A percentile compares a stretch with the other conserved stretches of the same genome.
phyloP scores from a whole-genome alignment of 1,139 yeast species.

The Pichia sp. region DNA sequence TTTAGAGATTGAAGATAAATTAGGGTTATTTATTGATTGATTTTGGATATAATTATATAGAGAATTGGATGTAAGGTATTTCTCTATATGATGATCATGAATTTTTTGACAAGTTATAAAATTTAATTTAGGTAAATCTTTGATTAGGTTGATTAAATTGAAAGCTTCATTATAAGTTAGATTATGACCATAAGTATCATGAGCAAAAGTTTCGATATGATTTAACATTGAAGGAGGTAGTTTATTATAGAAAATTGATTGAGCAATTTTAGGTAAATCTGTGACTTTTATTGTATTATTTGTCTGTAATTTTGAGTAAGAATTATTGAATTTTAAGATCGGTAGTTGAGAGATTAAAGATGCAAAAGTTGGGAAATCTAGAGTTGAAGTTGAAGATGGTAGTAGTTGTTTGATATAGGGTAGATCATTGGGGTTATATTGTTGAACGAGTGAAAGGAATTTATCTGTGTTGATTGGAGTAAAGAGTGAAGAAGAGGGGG shows the following conservation, averaged over 20 bases:
- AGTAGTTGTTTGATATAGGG: not conserved
- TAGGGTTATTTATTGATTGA: not conserved
- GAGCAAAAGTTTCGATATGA: constrained; percentile 24
- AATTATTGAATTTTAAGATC: constrained; percentile 21
- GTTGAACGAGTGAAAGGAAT: constrained; percentile 6
- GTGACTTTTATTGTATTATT: constrained; percentile 14
- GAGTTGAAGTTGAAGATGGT: not conserved
- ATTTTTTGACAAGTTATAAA: constrained; percentile 49
- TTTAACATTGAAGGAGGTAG: constrained; percentile 22
- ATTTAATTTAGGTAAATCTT: constrained; percentile 39
- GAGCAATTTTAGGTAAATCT: constrained; percentile 29
- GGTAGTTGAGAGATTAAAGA: constrained; percentile 23
- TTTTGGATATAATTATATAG: constrained; percentile 8
- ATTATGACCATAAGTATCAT: constrained; percentile 18
- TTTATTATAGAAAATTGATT: constrained; percentile 28
- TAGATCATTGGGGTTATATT: not conserved
- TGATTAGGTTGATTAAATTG: constrained; percentile 34
- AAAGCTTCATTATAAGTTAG: constrained; percentile 36
- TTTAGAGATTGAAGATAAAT: constrained; percentile 28
- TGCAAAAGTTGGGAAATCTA: constrained; percentile 32
- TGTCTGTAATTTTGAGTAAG: constrained; percentile 13
- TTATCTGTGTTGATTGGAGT: constrained; percentile 3
- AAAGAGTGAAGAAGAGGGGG: too few relatives aligned
- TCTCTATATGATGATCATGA: constrained; percentile 12
- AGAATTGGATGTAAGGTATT: constrained; percentile 7